These are phyloP conservation scores for Glycyrrhiza uralensis DNA, from an alignment of 306 rosid genomes.

Conservation along the genomic window DNA sequence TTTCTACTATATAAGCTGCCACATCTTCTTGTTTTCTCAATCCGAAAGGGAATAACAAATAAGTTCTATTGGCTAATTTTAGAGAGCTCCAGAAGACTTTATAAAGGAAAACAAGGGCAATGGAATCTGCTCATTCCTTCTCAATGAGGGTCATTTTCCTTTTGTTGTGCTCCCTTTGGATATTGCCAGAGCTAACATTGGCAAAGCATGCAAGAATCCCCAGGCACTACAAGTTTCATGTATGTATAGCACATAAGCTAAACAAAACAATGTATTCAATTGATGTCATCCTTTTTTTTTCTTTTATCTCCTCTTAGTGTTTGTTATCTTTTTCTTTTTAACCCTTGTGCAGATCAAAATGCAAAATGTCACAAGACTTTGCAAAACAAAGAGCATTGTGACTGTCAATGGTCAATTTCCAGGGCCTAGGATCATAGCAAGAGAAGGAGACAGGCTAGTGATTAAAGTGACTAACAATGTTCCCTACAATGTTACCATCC, in stretches of 20 bases:
- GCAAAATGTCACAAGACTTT: constrained; percentile 48
- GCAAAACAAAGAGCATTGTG: constrained; percentile 50
- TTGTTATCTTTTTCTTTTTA: background rate
- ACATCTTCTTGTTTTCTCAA: constrained; percentile 14
- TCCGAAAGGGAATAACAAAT: constrained; percentile 2
- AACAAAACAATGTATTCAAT: background rate
- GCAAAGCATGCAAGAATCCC: constrained; percentile 35
- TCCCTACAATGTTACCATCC: constrained; percentile 41
- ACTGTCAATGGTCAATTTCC: constrained; percentile 55
- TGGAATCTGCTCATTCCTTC: constrained; percentile 22
- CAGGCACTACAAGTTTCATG: constrained; percentile 49
- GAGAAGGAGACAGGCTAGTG: constrained; percentile 55
- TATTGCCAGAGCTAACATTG: constrained; percentile 10
- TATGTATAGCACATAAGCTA: background rate
- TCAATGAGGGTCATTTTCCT: background rate
- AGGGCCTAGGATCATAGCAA: constrained; percentile 45
- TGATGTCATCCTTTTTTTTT: background rate
- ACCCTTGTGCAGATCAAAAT: constrained; percentile 33
- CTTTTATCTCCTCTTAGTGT: background rate
- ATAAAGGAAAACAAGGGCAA: background rate
- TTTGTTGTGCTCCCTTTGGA: constrained; percentile 22
- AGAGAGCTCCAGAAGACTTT: background rate
- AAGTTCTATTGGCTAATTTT: background rate
- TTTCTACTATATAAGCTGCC: constrained; percentile 14
- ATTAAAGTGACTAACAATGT: constrained; percentile 51